These are phyloP conservation scores for Ogataea pignaliae DNA, from an alignment of 805 yeast species.

Conservation along the genomic window DNA sequence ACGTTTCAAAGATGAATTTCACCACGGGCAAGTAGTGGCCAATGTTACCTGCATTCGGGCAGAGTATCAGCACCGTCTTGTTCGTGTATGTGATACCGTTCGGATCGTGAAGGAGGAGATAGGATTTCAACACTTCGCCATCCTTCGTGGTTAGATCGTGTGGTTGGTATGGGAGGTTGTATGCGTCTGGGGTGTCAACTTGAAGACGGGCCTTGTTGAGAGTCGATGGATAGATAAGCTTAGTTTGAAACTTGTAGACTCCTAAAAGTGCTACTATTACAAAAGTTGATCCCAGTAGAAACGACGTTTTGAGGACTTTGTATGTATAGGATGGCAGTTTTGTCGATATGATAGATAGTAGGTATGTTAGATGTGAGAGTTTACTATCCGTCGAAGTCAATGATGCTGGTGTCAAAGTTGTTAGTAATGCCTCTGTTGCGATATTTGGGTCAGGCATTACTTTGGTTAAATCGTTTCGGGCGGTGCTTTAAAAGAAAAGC, in stretches of 20 bases:
- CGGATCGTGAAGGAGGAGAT: slow-evolving; percentile 48
- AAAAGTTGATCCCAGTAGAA: slow-evolving; percentile 40
- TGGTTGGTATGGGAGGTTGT: slow-evolving; percentile 62
- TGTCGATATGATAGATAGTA: background rate
- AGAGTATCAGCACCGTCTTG: slow-evolving; percentile 71
- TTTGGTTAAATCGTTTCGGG: too few relatives aligned
- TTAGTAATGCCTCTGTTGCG: too few relatives aligned
- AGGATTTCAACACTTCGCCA: slow-evolving; percentile 64
- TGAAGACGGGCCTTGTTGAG: slow-evolving; percentile 66
- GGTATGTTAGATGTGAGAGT: background rate
- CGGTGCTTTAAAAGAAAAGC: too few relatives aligned
- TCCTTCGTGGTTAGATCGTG: slow-evolving; percentile 62
- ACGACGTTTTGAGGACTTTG: slow-evolving; percentile 31
- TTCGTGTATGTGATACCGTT: slow-evolving; percentile 36
- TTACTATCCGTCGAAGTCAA: background rate
- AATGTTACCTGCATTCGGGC: slow-evolving; percentile 96
- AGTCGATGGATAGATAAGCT: slow-evolving; percentile 77
- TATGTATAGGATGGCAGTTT: background rate
- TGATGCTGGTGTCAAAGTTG: too few relatives aligned
- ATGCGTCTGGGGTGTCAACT: slow-evolving; percentile 76
- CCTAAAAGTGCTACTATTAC: slow-evolving; percentile 45
- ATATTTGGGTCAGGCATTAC: too few relatives aligned
- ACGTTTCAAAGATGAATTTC: slow-evolving; percentile 53
- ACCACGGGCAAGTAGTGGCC: slow-evolving; percentile 87
- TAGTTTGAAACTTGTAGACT: slow-evolving; percentile 57